Base-by-base conservation (phyloP, 257 asterid species). In the Primulina tabacum region DNA sequence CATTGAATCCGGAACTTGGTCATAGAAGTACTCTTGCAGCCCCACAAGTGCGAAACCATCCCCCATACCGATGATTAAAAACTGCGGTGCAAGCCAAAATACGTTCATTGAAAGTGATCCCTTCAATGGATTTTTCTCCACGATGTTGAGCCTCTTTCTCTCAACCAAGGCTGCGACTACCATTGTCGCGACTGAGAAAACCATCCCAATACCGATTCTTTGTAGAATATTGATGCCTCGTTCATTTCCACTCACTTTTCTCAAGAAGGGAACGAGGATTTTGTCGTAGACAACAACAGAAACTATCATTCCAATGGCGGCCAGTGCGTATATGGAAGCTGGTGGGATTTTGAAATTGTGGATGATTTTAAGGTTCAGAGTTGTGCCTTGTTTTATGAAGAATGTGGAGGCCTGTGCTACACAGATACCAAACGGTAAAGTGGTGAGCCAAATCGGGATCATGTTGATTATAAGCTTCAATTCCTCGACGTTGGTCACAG, bases 1-100 rank as follows among this genome's bases (percentile, higher is more conserved):
- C 97, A 92, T 92, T 0, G 95, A 79, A 69, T 92, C 96, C 0
- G 97, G 97, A 3, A 92, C 93, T 68, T 92, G 96, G 24, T 89
- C 96, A 21, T 92, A 92, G 66, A 92, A 92, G 65, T 83, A 92
- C 80, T 92, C 97, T 65, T 94, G 99, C 69, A 94, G 52, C 0
- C 99, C 99, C 20, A 94, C 99, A 0, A 94, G 74, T 0, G 93
- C 69, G 59, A 94, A 94, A 0, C 89, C 96, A 20, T 94, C 97
- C 0, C 82, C 97, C 0, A 87, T 67, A 0, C 96, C 96, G 14
- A 91, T 75, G 16, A 88, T 84, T 3, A 94, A 24, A 69, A 89
- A 94, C 60, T 94, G 97, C 0, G 99, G 99, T 0, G 88, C 90
- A 34, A 94, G 77, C 99, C 99, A 94, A 35, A 91, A 88, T 14